Conservation (phyloP, 2,329 filamentous ascomycete genomes). For the Mycosphaerella sp. region DNA sequence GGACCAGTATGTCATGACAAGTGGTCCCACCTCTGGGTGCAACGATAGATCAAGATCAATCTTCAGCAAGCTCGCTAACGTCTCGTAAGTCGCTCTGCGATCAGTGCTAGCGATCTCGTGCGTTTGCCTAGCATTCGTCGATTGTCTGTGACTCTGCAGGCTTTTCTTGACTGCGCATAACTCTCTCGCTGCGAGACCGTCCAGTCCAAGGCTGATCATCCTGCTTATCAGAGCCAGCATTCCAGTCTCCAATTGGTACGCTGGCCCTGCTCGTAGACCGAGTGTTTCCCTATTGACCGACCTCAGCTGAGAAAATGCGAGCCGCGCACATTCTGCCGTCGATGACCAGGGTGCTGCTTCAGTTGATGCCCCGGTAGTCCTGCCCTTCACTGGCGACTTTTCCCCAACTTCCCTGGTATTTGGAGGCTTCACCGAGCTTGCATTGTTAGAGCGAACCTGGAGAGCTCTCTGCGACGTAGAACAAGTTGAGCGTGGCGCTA, state of each 20-base stretch:
- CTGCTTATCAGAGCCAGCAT: conserved; percentile 64
- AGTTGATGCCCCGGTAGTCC: neutral
- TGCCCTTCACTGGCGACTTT: neutral
- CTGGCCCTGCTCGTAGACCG: conserved; percentile 50
- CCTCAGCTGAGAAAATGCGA: conserved; percentile 60
- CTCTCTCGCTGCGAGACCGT: conserved; percentile 64
- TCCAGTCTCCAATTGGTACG: conserved; percentile 64
- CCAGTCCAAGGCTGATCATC: conserved; percentile 57
- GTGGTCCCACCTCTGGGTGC: conserved; percentile 37
- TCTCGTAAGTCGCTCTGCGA: conserved; percentile 29
- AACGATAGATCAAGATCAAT: conserved; percentile 46
- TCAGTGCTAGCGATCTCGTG: neutral
- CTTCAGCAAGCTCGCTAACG: conserved; percentile 55
- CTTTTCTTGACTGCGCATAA: conserved; percentile 59
- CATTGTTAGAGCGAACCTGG: conserved; percentile 42
- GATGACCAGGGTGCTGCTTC: conserved; percentile 29
- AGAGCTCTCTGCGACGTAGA: conserved; percentile 23
- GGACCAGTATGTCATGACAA: conserved; percentile 59
- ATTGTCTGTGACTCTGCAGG: conserved; percentile 40
- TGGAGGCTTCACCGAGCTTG: conserved; percentile 39
- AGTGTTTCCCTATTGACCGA: conserved; percentile 48
- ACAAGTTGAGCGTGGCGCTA: neutral
- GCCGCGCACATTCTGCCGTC: conserved; percentile 61
- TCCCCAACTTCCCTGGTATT: neutral
- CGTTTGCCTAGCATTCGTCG: neutral